Evolutionary conservation across 305 asterid species (phyloP).

Genomic region (Rubia tinctorum): DNA sequence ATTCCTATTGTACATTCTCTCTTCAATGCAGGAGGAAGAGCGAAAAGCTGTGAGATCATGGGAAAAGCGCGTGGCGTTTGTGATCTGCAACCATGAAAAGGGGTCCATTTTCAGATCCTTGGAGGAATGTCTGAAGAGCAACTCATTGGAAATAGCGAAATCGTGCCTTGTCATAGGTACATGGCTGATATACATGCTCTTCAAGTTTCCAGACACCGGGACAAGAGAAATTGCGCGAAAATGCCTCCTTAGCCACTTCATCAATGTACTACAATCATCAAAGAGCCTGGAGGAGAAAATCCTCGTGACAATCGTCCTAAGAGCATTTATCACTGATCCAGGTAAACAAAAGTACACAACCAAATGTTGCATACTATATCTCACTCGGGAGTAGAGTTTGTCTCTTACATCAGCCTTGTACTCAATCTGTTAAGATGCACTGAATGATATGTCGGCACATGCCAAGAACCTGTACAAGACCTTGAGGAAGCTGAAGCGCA

Average conservation of each 20-base stretch:
- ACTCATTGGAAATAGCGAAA: constrained; percentile 67
- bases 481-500: constrained; percentile 62
- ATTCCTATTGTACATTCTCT: neutral
- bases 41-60: constrained; percentile 62
- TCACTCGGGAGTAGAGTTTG: no score
- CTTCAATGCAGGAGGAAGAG: constrained; percentile 50
- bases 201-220: constrained; percentile 64
- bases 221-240: constrained; percentile 59
- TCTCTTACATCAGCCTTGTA: no score
- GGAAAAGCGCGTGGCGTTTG: constrained; percentile 74
- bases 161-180: constrained; percentile 61
- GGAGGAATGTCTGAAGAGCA: constrained; percentile 69
- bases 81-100: constrained; percentile 65
- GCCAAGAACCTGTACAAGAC: constrained; percentile 61
- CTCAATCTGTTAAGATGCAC: constrained; percentile 38
- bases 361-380: no score
- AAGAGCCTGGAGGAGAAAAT: constrained; percentile 78
- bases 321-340: constrained; percentile 61
- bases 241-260: constrained; percentile 66
- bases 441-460: constrained; percentile 45
- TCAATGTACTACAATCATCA: constrained; percentile 67
- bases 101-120: constrained; percentile 65
- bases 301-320: constrained; percentile 66
- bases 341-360: no score
- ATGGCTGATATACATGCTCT: constrained; percentile 81